Evolutionary conservation across 2,329 filamentous ascomycete genomes (phyloP).

Genomic region (Rhexocercosporidium sp.): DNA sequence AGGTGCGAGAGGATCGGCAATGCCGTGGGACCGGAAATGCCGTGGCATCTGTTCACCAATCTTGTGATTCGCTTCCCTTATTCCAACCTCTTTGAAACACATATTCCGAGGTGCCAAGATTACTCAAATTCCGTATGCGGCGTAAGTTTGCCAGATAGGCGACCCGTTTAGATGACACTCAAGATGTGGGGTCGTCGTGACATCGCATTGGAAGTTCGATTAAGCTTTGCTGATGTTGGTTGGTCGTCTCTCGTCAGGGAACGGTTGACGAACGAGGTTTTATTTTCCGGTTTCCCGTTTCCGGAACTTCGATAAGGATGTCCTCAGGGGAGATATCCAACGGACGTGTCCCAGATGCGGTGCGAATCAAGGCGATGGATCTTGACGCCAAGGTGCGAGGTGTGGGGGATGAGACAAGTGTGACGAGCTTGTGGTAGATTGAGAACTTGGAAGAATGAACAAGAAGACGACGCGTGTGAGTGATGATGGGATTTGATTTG

Average conservation of each 20-base stretch:
- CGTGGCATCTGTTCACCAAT: no score
- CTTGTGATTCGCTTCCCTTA: no score
- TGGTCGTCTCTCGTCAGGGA: not conserved
- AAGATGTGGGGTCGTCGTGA: not conserved
- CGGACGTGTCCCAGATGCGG: not conserved
- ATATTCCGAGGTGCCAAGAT: not conserved
- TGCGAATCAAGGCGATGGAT: not conserved
- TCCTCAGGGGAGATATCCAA: not conserved
- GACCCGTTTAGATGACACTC: not conserved
- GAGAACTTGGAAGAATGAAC: not conserved
- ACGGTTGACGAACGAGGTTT: not conserved
- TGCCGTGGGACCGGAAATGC: no score
- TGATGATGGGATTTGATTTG: not conserved
- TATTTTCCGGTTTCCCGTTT: not conserved
- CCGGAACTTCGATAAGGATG: not conserved
- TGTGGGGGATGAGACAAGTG: not conserved
- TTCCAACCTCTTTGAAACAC: not conserved
- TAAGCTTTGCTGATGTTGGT: slow-evolving; percentile 1
- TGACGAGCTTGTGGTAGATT: not conserved
- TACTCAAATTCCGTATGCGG: not conserved
- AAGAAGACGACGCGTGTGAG: not conserved
- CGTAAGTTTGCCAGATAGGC: not conserved
- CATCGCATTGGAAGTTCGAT: slow-evolving; percentile 4
- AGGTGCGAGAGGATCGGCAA: no score
- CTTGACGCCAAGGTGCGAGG: not conserved